These are phyloP conservation scores for Candida schatavii DNA, from an alignment of 805 yeast genomes.

Conservation along the genomic window DNA sequence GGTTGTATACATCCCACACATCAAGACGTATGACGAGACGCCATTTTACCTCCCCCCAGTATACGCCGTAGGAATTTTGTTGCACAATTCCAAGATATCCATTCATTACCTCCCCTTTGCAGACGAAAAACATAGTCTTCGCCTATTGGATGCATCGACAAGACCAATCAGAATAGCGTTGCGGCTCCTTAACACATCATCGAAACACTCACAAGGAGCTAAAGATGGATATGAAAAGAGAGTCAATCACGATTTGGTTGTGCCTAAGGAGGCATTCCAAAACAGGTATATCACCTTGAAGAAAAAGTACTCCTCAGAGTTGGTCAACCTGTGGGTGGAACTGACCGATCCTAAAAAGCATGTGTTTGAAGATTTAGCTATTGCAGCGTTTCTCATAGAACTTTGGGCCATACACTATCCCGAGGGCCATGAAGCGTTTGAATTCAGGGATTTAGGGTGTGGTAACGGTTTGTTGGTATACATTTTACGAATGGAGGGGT, in stretches of 20 bases:
- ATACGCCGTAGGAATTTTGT: conserved; percentile 69
- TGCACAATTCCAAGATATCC: conserved; percentile 48
- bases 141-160: conserved; percentile 42
- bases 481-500: conserved; percentile 75
- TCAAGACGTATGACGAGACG: conserved; percentile 51
- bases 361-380: conserved; percentile 93
- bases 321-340: conserved; percentile 88
- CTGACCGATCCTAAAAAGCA: conserved; percentile 93
- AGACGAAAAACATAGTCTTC: conserved; percentile 21
- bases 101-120: conserved; percentile 73
- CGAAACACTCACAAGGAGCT: conserved; percentile 80
- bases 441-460: conserved; percentile 89
- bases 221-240: conserved; percentile 83
- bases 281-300: conserved; percentile 76
- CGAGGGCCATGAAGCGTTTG: conserved; percentile 41
- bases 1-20: conserved; percentile 78
- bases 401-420: conserved; percentile 64
- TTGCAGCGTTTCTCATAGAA: conserved; percentile 90
- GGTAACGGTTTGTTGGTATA: conserved; percentile 89
- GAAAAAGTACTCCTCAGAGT: conserved; percentile 69
- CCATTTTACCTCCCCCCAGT: conserved; percentile 93
- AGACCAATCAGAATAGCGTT: conserved; percentile 80
- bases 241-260: conserved; percentile 84
- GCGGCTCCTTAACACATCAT: conserved; percentile 73
- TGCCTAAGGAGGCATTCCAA: conserved; percentile 79